Conservation (phyloP, 345 rosid genomes). For the Hibiscus trionum region DNA sequence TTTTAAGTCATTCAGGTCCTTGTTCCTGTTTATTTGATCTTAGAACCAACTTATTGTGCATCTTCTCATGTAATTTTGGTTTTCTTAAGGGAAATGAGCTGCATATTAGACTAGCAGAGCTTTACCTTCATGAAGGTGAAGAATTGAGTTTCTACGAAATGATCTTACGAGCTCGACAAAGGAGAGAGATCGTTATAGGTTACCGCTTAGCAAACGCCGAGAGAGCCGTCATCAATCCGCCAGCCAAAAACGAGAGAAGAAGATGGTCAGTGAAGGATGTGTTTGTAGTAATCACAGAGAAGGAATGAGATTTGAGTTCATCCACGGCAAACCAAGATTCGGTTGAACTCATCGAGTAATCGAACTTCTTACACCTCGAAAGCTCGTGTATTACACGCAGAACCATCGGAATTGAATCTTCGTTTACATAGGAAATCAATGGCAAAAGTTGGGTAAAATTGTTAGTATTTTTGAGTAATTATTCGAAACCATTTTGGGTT, state of each 20-base stretch:
- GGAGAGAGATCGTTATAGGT: constrained; percentile 62
- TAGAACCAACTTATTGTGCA: background rate
- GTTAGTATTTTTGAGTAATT: too few species aligned
- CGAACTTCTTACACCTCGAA: background rate
- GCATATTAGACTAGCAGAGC: constrained; percentile 57
- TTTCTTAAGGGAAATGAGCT: constrained; percentile 55
- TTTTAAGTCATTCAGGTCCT: background rate
- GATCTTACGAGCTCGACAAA: constrained; percentile 43
- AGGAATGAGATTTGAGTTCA: constrained; percentile 29
- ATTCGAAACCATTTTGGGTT: too few species aligned
- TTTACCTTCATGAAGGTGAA: constrained; percentile 49
- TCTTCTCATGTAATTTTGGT: background rate
- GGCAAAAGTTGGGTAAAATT: background rate
- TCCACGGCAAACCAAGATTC: background rate
- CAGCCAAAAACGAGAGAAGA: constrained; percentile 37
- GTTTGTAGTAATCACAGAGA: constrained; percentile 53
- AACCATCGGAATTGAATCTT: background rate
- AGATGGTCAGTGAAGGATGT: constrained; percentile 49
- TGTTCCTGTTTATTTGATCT: background rate
- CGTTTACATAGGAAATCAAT: background rate
- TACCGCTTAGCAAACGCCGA: constrained; percentile 45
- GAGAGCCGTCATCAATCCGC: constrained; percentile 58
- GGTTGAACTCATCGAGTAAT: background rate
- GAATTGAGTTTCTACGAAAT: constrained; percentile 61
- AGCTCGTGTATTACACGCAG: background rate